Base-by-base conservation (phyloP, 2,329 filamentous ascomycete genomes). In the Paradendryphiella salina region DNA sequence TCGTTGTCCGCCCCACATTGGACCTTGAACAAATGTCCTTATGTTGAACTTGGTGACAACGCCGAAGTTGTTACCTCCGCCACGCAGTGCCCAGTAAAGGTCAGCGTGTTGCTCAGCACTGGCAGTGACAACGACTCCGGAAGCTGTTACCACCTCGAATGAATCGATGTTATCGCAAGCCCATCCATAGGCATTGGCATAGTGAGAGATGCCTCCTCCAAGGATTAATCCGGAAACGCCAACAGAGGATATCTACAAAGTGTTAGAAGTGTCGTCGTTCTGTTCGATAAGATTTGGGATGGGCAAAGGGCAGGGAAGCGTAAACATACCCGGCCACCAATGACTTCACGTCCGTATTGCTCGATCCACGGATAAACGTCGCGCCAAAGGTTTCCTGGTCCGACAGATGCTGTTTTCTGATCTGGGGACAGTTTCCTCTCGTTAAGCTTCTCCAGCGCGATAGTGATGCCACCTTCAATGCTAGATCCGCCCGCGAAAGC, bases 61-160 rank as follows among this genome's bases (percentile, higher is more conserved):
- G 14, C 68, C 77, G 41, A 70, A 70, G 39, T 70, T 71, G 45
- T 63, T 64, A 4, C 63, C 64, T 14, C 67, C 69, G 6, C 73
- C 72, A n/a, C 72, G 66, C 6, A 75, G 60, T 3, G 68, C 69
- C 54, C 60, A 65, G 59, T 70, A 76, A 13, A 76, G 71, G 39
- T 78, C 75, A 1, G 54, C 44, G 38, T 74, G 73, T 21, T 68
- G 29, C 6, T 49, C 48, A 11, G 46, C 38, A 32, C 51, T 63
- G 23, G 45, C 60, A 21, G 39, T 58, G 18, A 64, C 36, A 15
- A 59, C 46, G 18, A 51, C 26, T 21, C 61, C 62, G 8, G 52
- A 61, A 3, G 61, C 59, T 8, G 54, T 63, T 31, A 65, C 59
- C 8, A 65, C 44, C 50, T 76, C 68, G 40, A 62, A 75, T 10